Conservation (phyloP, 2,329 filamentous ascomycete species). For the Piedraia hortae region DNA sequence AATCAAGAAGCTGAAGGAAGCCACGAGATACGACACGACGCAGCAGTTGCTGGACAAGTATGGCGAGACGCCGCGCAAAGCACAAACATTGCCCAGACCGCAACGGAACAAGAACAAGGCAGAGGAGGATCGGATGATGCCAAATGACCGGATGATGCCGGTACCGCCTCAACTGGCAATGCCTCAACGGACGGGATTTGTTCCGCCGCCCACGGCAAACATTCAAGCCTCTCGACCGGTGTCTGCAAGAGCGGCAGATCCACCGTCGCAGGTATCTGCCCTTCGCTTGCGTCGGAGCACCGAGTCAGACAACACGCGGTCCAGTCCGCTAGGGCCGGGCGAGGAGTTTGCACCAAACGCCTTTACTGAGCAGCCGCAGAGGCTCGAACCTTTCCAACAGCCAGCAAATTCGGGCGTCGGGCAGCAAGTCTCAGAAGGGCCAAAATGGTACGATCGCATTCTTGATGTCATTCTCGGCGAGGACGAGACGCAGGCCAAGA, state of each 20-base stretch:
- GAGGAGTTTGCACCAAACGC: slow-evolving; percentile 55
- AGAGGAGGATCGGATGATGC: slow-evolving; percentile 5
- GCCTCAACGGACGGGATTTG: slow-evolving; percentile 29
- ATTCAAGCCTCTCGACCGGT: slow-evolving; percentile 17
- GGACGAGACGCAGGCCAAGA: slow-evolving; percentile 77
- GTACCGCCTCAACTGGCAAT: no score
- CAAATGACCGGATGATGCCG: slow-evolving; percentile 14
- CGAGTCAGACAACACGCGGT: no score
- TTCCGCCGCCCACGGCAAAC: slow-evolving; percentile 37
- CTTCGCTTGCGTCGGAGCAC: no score
- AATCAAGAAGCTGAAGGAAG: slow-evolving; percentile 80
- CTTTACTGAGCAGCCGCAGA: slow-evolving; percentile 17
- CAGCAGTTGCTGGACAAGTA: slow-evolving; percentile 86
- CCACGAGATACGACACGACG: slow-evolving; percentile 89
- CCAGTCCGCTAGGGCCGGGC: slow-evolving; percentile 5
- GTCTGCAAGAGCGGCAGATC: no score
- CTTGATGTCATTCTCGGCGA: slow-evolving; percentile 80
- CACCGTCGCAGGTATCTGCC: no score
- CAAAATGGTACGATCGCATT: slow-evolving; percentile 80
- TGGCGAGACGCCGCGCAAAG: slow-evolving; percentile 30
- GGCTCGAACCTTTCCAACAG: slow-evolving; percentile 3
- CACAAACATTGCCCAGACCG: slow-evolving; percentile 10
- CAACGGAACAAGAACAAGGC: slow-evolving; percentile 6
- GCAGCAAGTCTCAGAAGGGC: slow-evolving; percentile 9
- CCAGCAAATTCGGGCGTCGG: no score